Percentiles rank a stretch among this genome's conserved stretches.
Conservation (phyloP, 352 stramenopile species). For the Phytophthora sojae region DNA sequence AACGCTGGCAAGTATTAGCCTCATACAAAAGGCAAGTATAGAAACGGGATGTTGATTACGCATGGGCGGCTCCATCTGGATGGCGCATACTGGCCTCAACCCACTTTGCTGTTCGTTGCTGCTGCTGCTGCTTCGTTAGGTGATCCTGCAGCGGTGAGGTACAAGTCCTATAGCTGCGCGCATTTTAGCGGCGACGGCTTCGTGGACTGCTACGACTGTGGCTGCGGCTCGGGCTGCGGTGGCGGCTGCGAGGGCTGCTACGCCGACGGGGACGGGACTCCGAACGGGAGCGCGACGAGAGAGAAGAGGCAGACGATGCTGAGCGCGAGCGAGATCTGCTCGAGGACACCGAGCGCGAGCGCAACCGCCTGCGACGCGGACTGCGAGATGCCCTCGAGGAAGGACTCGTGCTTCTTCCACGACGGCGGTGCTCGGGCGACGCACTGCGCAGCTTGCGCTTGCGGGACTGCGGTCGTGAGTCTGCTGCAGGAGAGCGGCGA, state of each 20-base stretch:
- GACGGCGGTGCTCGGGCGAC: slow-evolving; percentile 26
- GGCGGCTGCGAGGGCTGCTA: slow-evolving; percentile 32
- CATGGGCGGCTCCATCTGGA: neutral
- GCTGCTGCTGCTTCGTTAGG: neutral
- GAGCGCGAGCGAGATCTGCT: slow-evolving; percentile 37
- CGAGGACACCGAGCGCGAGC: slow-evolving; percentile 34
- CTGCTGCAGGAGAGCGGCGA: slow-evolving; percentile 13
- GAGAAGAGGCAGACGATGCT: slow-evolving; percentile 27
- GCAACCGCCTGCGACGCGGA: slow-evolving; percentile 29
- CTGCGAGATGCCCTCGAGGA: slow-evolving; percentile 26
- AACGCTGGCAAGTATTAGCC: slow-evolving; percentile 3
- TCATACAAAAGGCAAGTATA: slow-evolving; percentile 21
- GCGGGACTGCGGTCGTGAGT: slow-evolving; percentile 11
- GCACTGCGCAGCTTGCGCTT: slow-evolving; percentile 37
- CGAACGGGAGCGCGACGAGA: slow-evolving; percentile 40
- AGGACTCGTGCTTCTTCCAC: slow-evolving; percentile 31
- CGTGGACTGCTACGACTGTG: slow-evolving; percentile 17
- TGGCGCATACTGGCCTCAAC: neutral
- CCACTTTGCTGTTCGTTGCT: slow-evolving; percentile 15
- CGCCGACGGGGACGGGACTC: slow-evolving; percentile 34
- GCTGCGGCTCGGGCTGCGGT: slow-evolving; percentile 39
- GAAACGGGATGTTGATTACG: slow-evolving; percentile 4
- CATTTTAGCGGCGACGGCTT: slow-evolving; percentile 32
- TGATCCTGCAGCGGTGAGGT: neutral
- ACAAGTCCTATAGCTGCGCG: neutral